A percentile compares a stretch with the other conserved stretches of the same genome.
Evolutionary conservation across 345 rosid genomes (phyloP).

Genomic region (Salix viminalis): DNA sequence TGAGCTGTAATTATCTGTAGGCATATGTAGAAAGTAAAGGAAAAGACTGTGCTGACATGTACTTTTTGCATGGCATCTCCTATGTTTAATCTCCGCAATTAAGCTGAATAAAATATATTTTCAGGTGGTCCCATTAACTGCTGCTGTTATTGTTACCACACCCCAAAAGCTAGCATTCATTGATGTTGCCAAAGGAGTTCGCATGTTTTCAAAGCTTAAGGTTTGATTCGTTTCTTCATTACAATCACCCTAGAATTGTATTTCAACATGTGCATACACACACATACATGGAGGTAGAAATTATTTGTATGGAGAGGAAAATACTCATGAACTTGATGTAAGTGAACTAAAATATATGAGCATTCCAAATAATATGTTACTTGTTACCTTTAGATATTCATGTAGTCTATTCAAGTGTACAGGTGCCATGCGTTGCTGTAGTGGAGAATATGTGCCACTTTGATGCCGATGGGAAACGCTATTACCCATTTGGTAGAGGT

Average conservation of each 20-base stretch:
- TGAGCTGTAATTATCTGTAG: background rate
- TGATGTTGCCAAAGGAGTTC: conserved; percentile 96
- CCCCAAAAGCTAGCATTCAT: conserved; percentile 95
- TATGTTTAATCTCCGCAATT: background rate
- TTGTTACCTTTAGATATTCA: background rate
- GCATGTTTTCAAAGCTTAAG: conserved; percentile 97
- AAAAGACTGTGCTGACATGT: no score
- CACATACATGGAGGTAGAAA: background rate
- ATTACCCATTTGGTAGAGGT: conserved; percentile 95
- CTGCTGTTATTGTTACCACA: conserved; percentile 95
- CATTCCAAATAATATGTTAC: background rate
- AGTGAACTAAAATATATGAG: background rate
- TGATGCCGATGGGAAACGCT: conserved; percentile 92
- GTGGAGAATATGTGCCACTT: conserved; percentile 98
- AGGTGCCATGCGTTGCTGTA: conserved; percentile 96
- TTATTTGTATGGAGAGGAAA: background rate
- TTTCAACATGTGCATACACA: background rate
- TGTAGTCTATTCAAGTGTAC: conserved; percentile 17
- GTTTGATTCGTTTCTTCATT: conserved; percentile 29
- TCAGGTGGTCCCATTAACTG: conserved; percentile 90
- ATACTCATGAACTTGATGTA: background rate
- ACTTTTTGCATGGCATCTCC: background rate
- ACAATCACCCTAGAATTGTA: background rate
- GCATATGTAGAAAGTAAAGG: background rate
- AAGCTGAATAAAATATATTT: conserved; percentile 17